phyloP scores from a whole-genome alignment of 805 yeast species.

The Myxozyma kluyveri region DNA sequence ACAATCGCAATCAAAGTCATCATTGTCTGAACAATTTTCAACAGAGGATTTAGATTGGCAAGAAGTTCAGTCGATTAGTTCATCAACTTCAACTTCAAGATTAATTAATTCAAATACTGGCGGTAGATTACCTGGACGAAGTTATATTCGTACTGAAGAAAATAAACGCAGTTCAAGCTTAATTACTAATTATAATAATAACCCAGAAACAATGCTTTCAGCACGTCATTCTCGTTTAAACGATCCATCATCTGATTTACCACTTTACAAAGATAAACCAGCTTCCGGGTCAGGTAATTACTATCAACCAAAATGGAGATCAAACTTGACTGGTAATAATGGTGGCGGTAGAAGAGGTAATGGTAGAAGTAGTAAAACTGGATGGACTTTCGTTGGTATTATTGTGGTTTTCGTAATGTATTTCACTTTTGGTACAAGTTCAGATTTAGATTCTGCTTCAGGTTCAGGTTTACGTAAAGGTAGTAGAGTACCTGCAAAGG shows the following conservation, averaged over 20 bases:
- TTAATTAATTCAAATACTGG: no score
- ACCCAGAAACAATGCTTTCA: not conserved
- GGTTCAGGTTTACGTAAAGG: not conserved
- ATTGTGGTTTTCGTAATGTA: not conserved
- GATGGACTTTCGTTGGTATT: not conserved
- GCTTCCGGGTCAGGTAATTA: conserved; percentile 30
- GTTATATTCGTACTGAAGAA: no score
- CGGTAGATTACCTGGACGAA: no score
- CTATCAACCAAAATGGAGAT: not conserved
- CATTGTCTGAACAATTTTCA: no score
- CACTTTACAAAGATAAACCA: conserved; percentile 57
- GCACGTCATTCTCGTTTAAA: not conserved
- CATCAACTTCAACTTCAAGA: no score
- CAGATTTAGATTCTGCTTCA: not conserved
- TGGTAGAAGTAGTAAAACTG: not conserved
- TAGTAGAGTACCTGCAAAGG: not conserved
- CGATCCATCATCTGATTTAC: conserved; percentile 37
- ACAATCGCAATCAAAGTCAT: no score
- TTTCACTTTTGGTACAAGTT: not conserved
- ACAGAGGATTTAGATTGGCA: no score
- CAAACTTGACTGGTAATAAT: no score
- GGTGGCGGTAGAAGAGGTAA: no score
- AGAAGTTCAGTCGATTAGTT: no score
- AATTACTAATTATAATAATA: no score
- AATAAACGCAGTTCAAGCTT: no score